phyloP scores from a whole-genome alignment of 1,284 basidiomycete species.

The Neolentinus lepideus region DNA sequence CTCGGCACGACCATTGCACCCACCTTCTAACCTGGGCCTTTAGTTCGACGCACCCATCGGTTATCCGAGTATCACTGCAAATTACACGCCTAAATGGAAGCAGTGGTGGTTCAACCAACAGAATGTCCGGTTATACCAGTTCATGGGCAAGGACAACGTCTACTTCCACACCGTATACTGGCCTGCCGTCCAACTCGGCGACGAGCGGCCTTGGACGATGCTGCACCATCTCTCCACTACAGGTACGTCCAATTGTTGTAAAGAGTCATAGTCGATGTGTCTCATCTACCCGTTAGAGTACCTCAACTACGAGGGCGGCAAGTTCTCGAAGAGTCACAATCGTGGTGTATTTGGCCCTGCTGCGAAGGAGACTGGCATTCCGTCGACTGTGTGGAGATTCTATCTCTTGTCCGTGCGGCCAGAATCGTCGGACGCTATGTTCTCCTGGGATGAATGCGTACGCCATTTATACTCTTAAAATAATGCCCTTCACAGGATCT shows the following conservation, averaged over 20 bases:
- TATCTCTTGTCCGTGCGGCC: constrained; percentile 92
- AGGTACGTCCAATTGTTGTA: constrained; percentile 53
- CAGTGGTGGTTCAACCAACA: constrained; percentile 97
- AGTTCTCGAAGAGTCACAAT: constrained; percentile 97
- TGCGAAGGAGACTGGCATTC: constrained; percentile 89
- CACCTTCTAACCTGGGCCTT: background rate
- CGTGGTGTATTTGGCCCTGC: constrained; percentile 97
- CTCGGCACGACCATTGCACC: background rate
- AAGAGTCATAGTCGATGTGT: no score
- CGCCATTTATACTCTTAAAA: constrained; percentile 19
- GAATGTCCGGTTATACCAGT: constrained; percentile 92
- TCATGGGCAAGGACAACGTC: constrained; percentile 99
- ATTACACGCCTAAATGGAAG: constrained; percentile 93
- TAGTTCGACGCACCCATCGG: constrained; percentile 98
- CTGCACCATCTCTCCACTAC: constrained; percentile 95
- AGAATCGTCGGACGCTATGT: constrained; percentile 92
- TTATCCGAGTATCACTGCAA: constrained; percentile 96
- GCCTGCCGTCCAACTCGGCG: constrained; percentile 87
- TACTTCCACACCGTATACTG: constrained; percentile 99
- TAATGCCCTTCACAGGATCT: background rate
- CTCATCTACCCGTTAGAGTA: no score
- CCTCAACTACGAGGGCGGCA: constrained; percentile 97
- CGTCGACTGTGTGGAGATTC: constrained; percentile 95
- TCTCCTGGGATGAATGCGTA: constrained; percentile 96
- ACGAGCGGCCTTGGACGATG: constrained; percentile 90